Evolutionary conservation across 257 asterid species (phyloP).

Genomic region (Solanum paucissectum): DNA sequence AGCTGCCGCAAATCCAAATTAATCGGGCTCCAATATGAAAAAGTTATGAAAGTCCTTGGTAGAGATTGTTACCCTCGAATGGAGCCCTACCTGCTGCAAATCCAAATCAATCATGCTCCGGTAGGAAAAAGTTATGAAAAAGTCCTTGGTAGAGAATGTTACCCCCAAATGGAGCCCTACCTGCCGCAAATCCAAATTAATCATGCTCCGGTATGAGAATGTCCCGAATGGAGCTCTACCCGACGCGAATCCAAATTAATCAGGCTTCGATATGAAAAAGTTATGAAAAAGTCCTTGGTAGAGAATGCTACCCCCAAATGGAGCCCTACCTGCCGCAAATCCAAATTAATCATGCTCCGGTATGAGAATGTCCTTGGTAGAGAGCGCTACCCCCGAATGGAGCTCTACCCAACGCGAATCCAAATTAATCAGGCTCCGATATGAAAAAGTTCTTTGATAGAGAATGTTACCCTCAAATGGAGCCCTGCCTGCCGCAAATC

Average conservation of each 20-base stretch:
- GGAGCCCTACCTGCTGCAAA: no score
- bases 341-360: not conserved
- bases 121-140: no score
- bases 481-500: no score
- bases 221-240: not conserved
- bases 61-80: no score
- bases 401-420: not conserved
- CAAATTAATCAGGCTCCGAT: not conserved
- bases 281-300: no score
- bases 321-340: not conserved
- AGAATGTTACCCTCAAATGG: not conserved
- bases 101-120: no score
- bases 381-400: no score
- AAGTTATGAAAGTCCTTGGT: not conserved
- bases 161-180: not conserved
- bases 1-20: accelerated
- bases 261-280: not conserved
- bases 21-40: not conserved
- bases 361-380: not conserved
- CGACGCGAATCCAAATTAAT: not conserved
- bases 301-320: no score
- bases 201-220: not conserved
- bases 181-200: not conserved
- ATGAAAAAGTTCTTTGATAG: not conserved
- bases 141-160: no score